Percentiles rank a stretch among this genome's conserved stretches.
Evolutionary conservation across 2,329 filamentous ascomycete genomes (phyloP).

Genomic region (Ascosphaera aggregata): DNA sequence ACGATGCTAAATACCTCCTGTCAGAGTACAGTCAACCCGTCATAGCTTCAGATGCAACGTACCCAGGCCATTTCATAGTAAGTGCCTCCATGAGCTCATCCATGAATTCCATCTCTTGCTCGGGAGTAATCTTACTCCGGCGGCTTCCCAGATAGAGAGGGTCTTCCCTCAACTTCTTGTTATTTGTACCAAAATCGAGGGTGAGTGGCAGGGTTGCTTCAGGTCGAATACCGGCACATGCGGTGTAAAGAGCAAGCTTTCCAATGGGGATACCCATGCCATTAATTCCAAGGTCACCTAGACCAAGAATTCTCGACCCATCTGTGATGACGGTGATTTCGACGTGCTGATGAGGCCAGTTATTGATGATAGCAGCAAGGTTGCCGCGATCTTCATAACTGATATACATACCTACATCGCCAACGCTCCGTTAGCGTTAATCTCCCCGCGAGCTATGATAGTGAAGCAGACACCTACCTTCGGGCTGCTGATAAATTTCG

Average conservation of each 20-base stretch:
- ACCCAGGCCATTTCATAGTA: conserved; percentile 50
- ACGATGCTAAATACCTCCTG: conserved; percentile 27
- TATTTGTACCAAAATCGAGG: conserved; percentile 39
- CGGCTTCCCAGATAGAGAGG: conserved; percentile 79
- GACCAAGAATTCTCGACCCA: conserved; percentile 71
- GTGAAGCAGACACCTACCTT: conserved; percentile 29
- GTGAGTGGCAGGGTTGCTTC: conserved; percentile 38
- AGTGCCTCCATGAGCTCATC: conserved; percentile 93
- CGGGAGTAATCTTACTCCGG: conserved; percentile 51
- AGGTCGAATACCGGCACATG: conserved; percentile 83
- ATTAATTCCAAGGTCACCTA: conserved; percentile 89
- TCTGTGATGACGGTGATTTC: conserved; percentile 96
- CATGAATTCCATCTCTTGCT: conserved; percentile 74
- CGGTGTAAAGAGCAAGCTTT: conserved; percentile 87
- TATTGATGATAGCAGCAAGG: conserved; percentile 65
- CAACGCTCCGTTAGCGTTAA: conserved; percentile 7
- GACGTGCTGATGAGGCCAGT: conserved; percentile 76
- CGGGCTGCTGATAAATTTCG: conserved; percentile 81
- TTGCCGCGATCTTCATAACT: conserved; percentile 87
- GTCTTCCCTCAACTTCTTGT: conserved; percentile 46
- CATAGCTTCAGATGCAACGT: conserved; percentile 26
- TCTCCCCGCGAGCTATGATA: conserved; percentile 5
- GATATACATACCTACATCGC: conserved; percentile 50
- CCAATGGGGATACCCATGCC: conserved; percentile 96
- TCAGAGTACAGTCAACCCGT: conserved; percentile 23